These are phyloP conservation scores for Paramyrothecium sp. DNA, from an alignment of 2,329 filamentous ascomycete species.

Conservation along the genomic window DNA sequence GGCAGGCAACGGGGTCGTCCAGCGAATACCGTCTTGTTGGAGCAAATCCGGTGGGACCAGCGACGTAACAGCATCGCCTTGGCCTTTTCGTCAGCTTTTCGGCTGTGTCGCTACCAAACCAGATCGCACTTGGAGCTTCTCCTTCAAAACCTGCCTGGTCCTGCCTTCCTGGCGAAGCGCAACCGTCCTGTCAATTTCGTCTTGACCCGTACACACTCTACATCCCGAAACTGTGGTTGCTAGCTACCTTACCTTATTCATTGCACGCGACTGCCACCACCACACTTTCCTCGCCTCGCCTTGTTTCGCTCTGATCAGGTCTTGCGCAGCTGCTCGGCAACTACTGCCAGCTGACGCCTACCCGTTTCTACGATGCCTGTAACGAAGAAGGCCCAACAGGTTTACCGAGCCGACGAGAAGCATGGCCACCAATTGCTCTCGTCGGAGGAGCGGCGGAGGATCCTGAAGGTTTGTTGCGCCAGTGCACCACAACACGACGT, in stretches of 20 bases:
- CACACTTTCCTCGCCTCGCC: too few species aligned
- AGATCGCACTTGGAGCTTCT: background rate
- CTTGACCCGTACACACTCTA: background rate
- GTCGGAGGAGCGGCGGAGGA: slow-evolving; percentile 33
- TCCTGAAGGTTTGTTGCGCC: slow-evolving; percentile 29
- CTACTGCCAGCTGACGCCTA: too few species aligned
- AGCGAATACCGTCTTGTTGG: background rate
- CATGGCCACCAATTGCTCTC: slow-evolving; percentile 29
- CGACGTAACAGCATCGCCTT: slow-evolving; percentile 18
- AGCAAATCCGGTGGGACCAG: slow-evolving; percentile 15
- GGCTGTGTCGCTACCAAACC: background rate
- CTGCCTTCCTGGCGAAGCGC: background rate
- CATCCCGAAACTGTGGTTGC: background rate
- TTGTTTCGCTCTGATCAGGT: too few species aligned
- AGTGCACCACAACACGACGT: too few species aligned
- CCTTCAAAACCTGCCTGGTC: background rate
- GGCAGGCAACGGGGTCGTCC: background rate
- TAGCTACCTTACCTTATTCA: too few species aligned
- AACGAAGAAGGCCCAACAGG: slow-evolving; percentile 31
- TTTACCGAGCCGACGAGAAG: slow-evolving; percentile 38
- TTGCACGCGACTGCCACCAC: background rate
- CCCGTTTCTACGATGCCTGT: slow-evolving; percentile 25
- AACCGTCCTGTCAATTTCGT: background rate
- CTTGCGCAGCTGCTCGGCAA: too few species aligned
- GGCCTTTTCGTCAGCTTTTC: background rate